Base-by-base conservation (phyloP, 805 yeast species). In the Kockiozyma suomiensis region DNA sequence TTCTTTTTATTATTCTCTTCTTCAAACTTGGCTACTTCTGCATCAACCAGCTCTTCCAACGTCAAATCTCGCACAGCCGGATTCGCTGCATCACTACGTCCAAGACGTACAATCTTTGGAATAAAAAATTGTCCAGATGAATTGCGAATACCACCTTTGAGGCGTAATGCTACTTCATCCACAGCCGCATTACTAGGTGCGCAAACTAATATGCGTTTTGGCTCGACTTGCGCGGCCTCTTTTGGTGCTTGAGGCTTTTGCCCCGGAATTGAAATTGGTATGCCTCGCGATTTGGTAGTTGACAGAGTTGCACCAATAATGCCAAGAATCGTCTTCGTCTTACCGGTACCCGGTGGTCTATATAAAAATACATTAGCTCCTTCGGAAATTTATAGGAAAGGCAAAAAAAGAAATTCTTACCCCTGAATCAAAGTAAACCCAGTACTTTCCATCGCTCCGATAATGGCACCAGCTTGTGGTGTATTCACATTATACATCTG, bases 171-270 rank as follows among this genome's bases (percentile, higher is more conserved):
- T 62, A 94, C 78, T 71, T 96, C 99, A 75, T 94, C 99, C 2
- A 94, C 97, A 13, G 99, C 99, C 0, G 99, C 99, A 76, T 94
- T 94, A 72, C 97, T 90, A 2, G 99, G 99, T 1, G 99, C 98
- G 81, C 99, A 96, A 19, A 94, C 84, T 52, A 94, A 76, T 0
- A 94, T 83, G 59, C 89, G 88, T 37, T 82, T 79, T 30, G 74
- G 76, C 32, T 73, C 66, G 1, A 50, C 45, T 7, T 59, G 45
- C 15, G 57, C 28, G 0, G 61, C 19, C 10, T 38, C 45, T 41
- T 5, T 68, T 50, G 5, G 62, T 53, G 15, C 64, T 19, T 15
- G 30, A 1, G 50, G 38, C 64, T 33, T 63, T 65, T 6, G 81
- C 6, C 68, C 70, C 10, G 70, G 69, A 15, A 67, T 55, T 4